phyloP scores from a whole-genome alignment of 805 yeast species.

The Yamadazyma akitaensis region DNA sequence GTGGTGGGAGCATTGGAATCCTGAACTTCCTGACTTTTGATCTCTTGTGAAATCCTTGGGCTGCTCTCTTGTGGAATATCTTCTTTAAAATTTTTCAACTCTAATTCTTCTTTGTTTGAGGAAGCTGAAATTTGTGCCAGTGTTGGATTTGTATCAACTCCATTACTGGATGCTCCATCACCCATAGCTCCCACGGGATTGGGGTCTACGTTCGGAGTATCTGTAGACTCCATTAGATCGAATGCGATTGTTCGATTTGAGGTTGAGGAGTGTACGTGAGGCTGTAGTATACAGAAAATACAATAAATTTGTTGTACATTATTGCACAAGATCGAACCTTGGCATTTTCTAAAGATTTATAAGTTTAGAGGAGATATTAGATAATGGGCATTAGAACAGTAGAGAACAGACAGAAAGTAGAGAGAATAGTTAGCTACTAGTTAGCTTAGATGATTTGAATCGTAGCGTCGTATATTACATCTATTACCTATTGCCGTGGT shows the following conservation, averaged over 20 bases:
- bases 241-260: background rate
- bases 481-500: background rate
- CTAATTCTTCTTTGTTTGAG: background rate
- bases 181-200: background rate
- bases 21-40: background rate
- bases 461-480: constrained; percentile 5
- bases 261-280: background rate
- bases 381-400: too few species aligned
- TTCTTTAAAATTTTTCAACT: too few species aligned
- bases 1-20: background rate
- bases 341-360: too few species aligned
- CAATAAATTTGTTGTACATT: too few species aligned
- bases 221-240: background rate
- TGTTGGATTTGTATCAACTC: background rate
- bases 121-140: background rate
- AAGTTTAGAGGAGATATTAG: too few species aligned
- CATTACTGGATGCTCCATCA: background rate
- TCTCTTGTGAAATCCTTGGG: background rate
- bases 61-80: background rate
- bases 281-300: background rate
- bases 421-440: too few species aligned
- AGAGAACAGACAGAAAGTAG: background rate
- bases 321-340: too few species aligned
- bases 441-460: background rate
- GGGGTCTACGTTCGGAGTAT: background rate